Base-by-base conservation (phyloP, 441 rosid species). In the Cnidoscolus chayamansa region DNA sequence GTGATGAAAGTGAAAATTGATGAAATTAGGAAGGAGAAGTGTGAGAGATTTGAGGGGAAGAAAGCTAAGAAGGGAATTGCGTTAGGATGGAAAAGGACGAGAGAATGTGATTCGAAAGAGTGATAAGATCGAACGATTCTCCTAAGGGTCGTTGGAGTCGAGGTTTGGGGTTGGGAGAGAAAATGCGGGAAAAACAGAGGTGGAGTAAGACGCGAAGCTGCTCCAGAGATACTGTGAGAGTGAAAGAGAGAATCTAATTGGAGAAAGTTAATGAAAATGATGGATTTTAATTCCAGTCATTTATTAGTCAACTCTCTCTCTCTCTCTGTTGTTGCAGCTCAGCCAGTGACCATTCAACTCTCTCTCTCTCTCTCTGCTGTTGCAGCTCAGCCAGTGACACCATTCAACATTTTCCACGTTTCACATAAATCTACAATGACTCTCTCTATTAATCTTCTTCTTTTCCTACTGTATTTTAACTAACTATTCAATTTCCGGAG, bases 261-360 rank as follows among this genome's bases (percentile, higher is more conserved):
- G 35, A 50, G 32, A 37, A n/a, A 73, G 43, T 53, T 63, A 73
- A 62, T 76, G 85, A 82, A 78, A 80, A 78, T 75, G 85, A 81
- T 74, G 63, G 84, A 67, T 74, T 68, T 57, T 71, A 60, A 30
- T 56, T 35, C 6, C 4, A 43, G 60, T 31, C 48, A 0, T 5
- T 50, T 50, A 37, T 53, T 19, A 40, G 77, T 68, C 77, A 67
- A 74, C 68, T 57, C 32, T 51, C 1, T 32, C 8, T 32, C 25
- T 25, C 25, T 25, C 25, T 25, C 25, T 25, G 25, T 4, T 50
- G 68, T 45, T 74, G 77, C 67, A 68, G 25, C 20, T 40, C 0
- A 0, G 69, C 45, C 45, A 11, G 0, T 12, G n/a, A 32, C 71
- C 60, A 59, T 2, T 35, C 1, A 31, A 4, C 25, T 25, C 25